Base-by-base conservation (phyloP, 257 asterid species). In the Petunia axillaris region DNA sequence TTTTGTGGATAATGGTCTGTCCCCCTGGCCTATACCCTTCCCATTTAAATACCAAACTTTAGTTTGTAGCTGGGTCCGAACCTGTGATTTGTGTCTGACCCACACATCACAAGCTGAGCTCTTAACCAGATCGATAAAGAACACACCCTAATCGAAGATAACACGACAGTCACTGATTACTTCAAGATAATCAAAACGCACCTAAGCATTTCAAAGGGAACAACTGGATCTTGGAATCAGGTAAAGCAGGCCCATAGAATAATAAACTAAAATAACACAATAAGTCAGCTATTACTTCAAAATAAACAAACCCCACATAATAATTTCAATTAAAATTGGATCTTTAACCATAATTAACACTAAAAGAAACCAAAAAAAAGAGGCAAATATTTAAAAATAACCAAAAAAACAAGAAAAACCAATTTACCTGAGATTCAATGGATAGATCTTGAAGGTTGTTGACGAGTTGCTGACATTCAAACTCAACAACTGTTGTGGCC, bases 401-500 rank as follows among this genome's bases (percentile, higher is more conserved):
- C 55, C 14, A 9, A 50, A 50, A 8, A 71, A 70, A n/a, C n/a
- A n/a, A 10, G 13, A 63, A 25, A 59, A 53, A 10, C 39, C 41
- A 41, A 75, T 35, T 55, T 64, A 93, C 97, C 97, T 87, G 89
- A 67, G 81, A 75, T 62, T 83, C 77, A 79, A 85, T 82, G 15
- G 85, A 66, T 79, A 91, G 89, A 84, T 84, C 89, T 67, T 62
- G 87, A 50, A 87, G 50, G 66, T 79, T 80, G 83, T 83, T 82
- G 81, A 82, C 84, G 81, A 88, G 81, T 85, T 86, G 89, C 52
- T 53, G 82, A 81, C 50, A 85, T 71, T 77, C 86, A 85, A 84
- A 82, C 85, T 87, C 89, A 60, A 75, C 77, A 54, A 80, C 48
- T 46, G 89, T 76, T 46, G 89, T 76, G 76, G 94, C 86, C 93